Evolutionary conservation across 495 filamentous ascomycete genomes (phyloP).

Genomic region (Aspergillus asperescens): DNA sequence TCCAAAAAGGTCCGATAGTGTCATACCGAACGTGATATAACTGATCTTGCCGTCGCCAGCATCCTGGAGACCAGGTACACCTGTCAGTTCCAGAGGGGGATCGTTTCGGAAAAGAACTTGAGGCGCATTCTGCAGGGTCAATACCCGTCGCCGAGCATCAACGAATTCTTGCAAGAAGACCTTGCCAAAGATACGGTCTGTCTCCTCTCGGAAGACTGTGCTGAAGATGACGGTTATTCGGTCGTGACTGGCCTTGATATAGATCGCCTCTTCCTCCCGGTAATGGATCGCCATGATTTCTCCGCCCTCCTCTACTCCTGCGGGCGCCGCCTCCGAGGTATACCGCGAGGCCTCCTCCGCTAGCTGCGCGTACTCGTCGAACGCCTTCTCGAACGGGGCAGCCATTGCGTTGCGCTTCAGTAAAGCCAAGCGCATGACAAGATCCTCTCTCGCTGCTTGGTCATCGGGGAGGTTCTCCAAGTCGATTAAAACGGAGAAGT

Average conservation of each 20-base stretch:
- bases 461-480: conserved; percentile 78
- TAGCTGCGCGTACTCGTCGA: conserved; percentile 82
- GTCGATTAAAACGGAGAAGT: conserved; percentile 89
- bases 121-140: conserved; percentile 91
- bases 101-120: conserved; percentile 98
- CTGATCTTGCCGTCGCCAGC: conserved; percentile 74
- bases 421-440: conserved; percentile 78
- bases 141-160: conserved; percentile 75
- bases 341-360: conserved; percentile 84
- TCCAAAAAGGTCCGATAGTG: neutral
- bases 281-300: conserved; percentile 96
- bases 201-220: conserved; percentile 96
- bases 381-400: conserved; percentile 92
- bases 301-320: conserved; percentile 80
- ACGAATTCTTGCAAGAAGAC: conserved; percentile 96
- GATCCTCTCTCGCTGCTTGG: conserved; percentile 72
- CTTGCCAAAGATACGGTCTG: conserved; percentile 93
- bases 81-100: conserved; percentile 84
- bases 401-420: conserved; percentile 98
- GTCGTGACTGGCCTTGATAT: conserved; percentile 95
- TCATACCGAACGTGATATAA: conserved; percentile 93
- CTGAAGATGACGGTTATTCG: conserved; percentile 98
- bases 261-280: conserved; percentile 98
- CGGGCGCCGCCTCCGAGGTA: conserved; percentile 83
- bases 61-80: conserved; percentile 73